Evolutionary conservation across 352 stramenopile species (phyloP), one percentile per base, ranked within the genome.

Genomic region (Phytophthora macrochlamydospora): DNA sequence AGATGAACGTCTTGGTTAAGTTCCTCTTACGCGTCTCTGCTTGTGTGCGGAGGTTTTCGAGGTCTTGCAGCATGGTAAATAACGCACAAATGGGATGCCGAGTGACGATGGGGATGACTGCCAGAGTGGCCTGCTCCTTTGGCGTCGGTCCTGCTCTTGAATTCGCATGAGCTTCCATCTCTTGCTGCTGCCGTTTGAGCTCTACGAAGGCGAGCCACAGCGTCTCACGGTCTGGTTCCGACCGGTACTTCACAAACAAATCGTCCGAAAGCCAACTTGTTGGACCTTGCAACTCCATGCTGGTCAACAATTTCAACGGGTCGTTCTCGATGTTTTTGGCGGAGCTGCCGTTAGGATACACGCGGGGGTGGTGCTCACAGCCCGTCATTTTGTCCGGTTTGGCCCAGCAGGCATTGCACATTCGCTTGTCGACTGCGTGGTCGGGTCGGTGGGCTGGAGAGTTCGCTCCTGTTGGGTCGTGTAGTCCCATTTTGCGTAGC

Each of bases 401-500:
- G 8, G 81, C 68, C 87, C 87, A 95, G 52, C 87, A 95, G 0
- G 87, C 84, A 48, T 92, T 78, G 74, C 87, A 95, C 87, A 93
- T 92, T 30, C 85, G 83, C 30, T 79, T 86, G 62, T 95, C 85
- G 4, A 90, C 81, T 4, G 73, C 79, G 59, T 94, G 87, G 51
- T 92, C 83, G 1, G 80, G 53, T 30, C 79, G 71, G 42, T 78
- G 66, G n/a, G 68, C 69, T 6, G 73, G 63, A 28, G 75, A 83
- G 0, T 13, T 53, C 5, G 63, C 61, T 11, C 61, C 69, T 42
- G 44, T 55, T n/a, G 69, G 46, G 18, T 81, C 70, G n/a, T 81
- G 79, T 7, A 92, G 64, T 0, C 87, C 87, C 50, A 95, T 79
- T 37, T 86, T 91, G 35, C 84, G 82, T 48, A 93, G 75, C 56